phyloP scores from a whole-genome alignment of 129 eudicot genomes.

The Artemisia argyi region DNA sequence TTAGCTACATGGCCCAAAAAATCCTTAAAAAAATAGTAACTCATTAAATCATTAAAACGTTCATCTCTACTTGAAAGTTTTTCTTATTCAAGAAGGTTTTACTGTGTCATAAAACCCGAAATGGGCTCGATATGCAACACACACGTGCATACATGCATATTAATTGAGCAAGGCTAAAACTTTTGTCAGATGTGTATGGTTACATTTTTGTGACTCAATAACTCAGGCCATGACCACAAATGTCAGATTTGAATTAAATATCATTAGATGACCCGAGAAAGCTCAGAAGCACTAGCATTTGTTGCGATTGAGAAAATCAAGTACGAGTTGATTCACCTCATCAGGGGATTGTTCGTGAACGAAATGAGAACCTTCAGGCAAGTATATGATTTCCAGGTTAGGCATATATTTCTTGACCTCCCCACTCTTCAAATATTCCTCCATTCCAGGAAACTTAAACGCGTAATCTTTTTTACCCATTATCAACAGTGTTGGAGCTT shows the following conservation, averaged over 20 bases:
- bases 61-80: too few species aligned
- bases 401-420: constrained; percentile 36
- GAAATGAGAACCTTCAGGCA: constrained; percentile 47
- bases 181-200: neutral
- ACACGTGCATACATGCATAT: neutral
- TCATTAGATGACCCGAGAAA: neutral
- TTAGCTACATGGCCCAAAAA: too few species aligned
- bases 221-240: neutral
- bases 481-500: constrained; percentile 32
- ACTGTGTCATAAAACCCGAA: too few species aligned
- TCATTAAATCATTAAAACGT: too few species aligned
- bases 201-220: neutral
- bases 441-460: constrained; percentile 36
- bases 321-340: constrained; percentile 38
- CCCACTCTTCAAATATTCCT: constrained; percentile 36
- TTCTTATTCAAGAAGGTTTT: too few species aligned
- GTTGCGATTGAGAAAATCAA: constrained; percentile 31
- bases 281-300: constrained; percentile 7
- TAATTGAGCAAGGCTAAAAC: neutral
- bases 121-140: too few species aligned
- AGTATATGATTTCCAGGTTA: constrained; percentile 29
- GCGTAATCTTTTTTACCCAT: constrained; percentile 39
- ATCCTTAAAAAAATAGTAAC: too few species aligned
- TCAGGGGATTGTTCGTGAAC: constrained; percentile 43
- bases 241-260: neutral